These are phyloP conservation scores for Colletotrichum australisinense DNA, from an alignment of 2,329 filamentous ascomycete genomes.

Conservation along the genomic window DNA sequence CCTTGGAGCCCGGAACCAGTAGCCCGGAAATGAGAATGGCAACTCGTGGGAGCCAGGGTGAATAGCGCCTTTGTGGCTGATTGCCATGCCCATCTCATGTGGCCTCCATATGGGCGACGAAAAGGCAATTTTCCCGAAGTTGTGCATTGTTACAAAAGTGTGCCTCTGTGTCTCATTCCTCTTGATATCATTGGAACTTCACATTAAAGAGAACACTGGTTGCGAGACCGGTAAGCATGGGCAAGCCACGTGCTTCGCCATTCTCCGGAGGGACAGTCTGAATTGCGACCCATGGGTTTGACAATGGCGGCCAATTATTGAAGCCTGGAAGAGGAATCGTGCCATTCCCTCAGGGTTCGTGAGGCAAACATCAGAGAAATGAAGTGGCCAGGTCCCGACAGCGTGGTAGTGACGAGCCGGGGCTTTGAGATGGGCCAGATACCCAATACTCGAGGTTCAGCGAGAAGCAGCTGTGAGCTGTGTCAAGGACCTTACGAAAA, in stretches of 20 bases:
- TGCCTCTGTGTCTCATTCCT: constrained; percentile 11
- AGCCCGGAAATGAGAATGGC: background rate
- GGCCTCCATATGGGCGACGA: constrained; percentile 8
- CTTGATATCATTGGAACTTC: background rate
- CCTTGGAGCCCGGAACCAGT: background rate
- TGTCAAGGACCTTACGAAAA: background rate
- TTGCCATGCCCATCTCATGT: constrained; percentile 25
- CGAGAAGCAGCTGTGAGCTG: background rate
- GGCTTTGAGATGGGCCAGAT: background rate
- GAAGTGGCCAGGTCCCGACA: constrained; percentile 16
- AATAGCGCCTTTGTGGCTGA: background rate
- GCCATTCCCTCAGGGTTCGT: constrained; percentile 3
- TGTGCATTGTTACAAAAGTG: constrained; percentile 22
- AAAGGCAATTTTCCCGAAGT: background rate
- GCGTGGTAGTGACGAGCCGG: background rate
- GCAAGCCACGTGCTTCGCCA: constrained; percentile 31
- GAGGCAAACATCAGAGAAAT: constrained; percentile 22
- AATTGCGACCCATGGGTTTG: constrained; percentile 30
- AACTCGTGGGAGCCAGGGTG: constrained; percentile 22
- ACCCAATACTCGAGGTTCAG: background rate
- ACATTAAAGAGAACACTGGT: background rate
- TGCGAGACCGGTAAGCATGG: constrained; percentile 24
- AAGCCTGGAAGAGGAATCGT: constrained; percentile 25
- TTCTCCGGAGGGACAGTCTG: background rate
- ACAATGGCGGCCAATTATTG: constrained; percentile 42